Evolutionary conservation across 495 filamentous ascomycete genomes (phyloP).

Genomic region (Penicillium odoratum): DNA sequence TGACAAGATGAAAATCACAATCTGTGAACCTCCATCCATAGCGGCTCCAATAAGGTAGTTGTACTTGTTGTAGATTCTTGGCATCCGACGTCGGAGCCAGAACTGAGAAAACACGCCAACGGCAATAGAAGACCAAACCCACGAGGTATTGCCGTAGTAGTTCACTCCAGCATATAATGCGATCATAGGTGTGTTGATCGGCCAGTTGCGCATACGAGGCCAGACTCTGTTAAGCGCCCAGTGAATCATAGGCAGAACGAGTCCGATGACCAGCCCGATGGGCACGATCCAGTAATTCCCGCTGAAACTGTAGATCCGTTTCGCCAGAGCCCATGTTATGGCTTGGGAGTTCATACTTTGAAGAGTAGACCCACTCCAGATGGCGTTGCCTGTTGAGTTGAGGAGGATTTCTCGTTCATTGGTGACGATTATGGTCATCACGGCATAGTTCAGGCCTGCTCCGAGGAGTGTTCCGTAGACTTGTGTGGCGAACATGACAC

Average conservation of each 20-base stretch:
- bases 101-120: slow-evolving; percentile 48
- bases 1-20: slow-evolving; percentile 53
- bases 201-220: slow-evolving; percentile 13
- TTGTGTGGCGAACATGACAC: slow-evolving; percentile 42
- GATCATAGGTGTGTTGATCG: slow-evolving; percentile 40
- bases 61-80: slow-evolving; percentile 54
- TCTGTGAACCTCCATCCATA: slow-evolving; percentile 54
- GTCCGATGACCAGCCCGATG: slow-evolving; percentile 43
- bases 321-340: slow-evolving; percentile 43
- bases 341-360: slow-evolving; percentile 37
- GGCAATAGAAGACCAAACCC: slow-evolving; percentile 31
- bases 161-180: slow-evolving; percentile 39
- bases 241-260: slow-evolving; percentile 36
- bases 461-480: slow-evolving; percentile 44
- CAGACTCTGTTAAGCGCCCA: slow-evolving; percentile 32
- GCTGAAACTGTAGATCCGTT: slow-evolving; percentile 32
- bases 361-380: slow-evolving; percentile 47
- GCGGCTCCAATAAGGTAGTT: slow-evolving; percentile 56
- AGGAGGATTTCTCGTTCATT: slow-evolving; percentile 35
- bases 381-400: slow-evolving; percentile 36
- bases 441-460: slow-evolving; percentile 42
- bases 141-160: slow-evolving; percentile 38
- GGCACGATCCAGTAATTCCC: slow-evolving; percentile 43
- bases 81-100: slow-evolving; percentile 48
- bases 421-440: slow-evolving; percentile 42